phyloP scores from a whole-genome alignment of 2,329 filamentous ascomycete species.

The Aureobasidium leucospermi region DNA sequence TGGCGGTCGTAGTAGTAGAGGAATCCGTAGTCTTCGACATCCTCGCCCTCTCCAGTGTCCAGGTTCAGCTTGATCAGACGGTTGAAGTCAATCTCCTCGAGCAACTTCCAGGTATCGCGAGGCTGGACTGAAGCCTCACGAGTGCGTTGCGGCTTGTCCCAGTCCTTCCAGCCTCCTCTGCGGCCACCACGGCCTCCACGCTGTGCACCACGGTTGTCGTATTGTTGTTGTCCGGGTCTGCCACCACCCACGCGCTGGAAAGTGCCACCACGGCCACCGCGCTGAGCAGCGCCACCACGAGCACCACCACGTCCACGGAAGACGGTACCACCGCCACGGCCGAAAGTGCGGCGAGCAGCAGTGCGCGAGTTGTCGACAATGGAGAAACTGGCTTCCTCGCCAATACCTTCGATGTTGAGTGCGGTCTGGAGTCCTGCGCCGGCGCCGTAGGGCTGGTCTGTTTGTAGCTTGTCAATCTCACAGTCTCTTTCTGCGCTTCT shows the following conservation, averaged over 20 bases:
- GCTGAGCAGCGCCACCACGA: conserved; percentile 67
- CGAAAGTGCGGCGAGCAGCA: conserved; percentile 74
- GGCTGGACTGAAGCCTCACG: conserved; percentile 94
- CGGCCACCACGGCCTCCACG: conserved; percentile 68
- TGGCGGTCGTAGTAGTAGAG: conserved; percentile 96
- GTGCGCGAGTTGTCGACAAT: conserved; percentile 94
- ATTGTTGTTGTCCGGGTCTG: conserved; percentile 60
- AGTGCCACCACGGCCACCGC: conserved; percentile 57
- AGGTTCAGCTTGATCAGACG: conserved; percentile 92
- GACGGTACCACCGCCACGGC: conserved; percentile 79
- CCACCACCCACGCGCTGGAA: conserved; percentile 67
- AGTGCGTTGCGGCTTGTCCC: conserved; percentile 94
- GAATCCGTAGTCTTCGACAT: conserved; percentile 93
- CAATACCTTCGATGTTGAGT: conserved; percentile 84
- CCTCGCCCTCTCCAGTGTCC: conserved; percentile 89
- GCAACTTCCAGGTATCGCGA: conserved; percentile 87
- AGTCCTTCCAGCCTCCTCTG: conserved; percentile 97
- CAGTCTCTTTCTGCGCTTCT: background rate
- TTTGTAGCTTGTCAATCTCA: background rate
- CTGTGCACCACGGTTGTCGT: conserved; percentile 62
- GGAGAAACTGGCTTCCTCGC: conserved; percentile 96
- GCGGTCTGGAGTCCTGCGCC: conserved; percentile 65
- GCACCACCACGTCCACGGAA: conserved; percentile 60
- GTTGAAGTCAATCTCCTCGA: conserved; percentile 98
- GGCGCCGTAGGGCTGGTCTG: conserved; percentile 89